Conservation (phyloP, 192 early-diverging fungal genomes). For the Paraglomus brasilianum region DNA sequence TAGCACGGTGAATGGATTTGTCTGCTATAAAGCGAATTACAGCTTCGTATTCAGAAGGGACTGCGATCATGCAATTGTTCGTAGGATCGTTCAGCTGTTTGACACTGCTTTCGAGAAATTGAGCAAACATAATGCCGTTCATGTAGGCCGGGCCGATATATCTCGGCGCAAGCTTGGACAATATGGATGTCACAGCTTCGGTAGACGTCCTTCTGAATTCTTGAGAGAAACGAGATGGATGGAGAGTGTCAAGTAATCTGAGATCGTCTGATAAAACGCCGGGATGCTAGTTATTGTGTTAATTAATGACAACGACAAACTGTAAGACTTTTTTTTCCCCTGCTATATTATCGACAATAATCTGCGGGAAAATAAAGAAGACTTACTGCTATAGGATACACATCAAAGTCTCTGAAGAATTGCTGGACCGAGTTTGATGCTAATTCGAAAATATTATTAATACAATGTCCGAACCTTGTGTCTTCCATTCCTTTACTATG, state of each 20-base stretch:
- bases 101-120: conserved; percentile 17
- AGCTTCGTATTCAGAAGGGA: conserved; percentile 19
- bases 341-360: background rate
- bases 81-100: conserved; percentile 1
- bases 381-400: conserved; percentile 6
- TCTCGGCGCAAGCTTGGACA: conserved; percentile 4
- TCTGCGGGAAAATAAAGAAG: background rate
- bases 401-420: conserved; percentile 6
- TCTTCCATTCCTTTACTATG: no score
- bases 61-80: background rate
- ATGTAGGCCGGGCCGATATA: conserved; percentile 22
- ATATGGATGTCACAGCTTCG: background rate
- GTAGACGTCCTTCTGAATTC: background rate
- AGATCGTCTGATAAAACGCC: background rate
- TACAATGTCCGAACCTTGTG: no score
- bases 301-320: background rate
- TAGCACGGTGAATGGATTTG: background rate
- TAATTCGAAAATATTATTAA: background rate
- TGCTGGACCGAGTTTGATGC: conserved; percentile 8
- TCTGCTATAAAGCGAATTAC: conserved; percentile 7
- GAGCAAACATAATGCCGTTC: conserved; percentile 6
- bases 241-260: no score
- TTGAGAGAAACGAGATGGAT: background rate
- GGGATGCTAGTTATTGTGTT: background rate
- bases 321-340: background rate